Evolutionary conservation across 164 flowering plant genomes (phyloP).

Genomic region (Magnolia officinalis): DNA sequence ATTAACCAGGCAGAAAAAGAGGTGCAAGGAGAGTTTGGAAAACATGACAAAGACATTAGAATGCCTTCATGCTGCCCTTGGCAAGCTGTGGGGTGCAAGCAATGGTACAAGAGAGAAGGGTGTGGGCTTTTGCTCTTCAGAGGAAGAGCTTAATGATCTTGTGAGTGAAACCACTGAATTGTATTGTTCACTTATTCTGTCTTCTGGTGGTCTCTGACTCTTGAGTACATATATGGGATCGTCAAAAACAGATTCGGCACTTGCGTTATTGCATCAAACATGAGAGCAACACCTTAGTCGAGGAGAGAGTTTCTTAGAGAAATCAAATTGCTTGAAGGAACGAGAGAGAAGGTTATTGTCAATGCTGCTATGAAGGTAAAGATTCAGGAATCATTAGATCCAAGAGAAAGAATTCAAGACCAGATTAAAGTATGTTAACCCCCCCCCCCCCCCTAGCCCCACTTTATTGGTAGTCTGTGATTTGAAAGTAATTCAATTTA

Average conservation of each 20-base stretch:
- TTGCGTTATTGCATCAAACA: conserved; percentile 84
- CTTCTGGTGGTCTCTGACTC: neutral
- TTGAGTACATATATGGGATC: neutral
- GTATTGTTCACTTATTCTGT: neutral
- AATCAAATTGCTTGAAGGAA: conserved; percentile 79
- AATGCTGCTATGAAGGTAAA: conserved; percentile 69
- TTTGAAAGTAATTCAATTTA: neutral
- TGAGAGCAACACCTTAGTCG: conserved; percentile 79
- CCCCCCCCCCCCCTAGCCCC: neutral
- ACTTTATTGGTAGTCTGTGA: neutral
- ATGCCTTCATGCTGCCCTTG: conserved; percentile 71
- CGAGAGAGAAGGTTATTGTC: conserved; percentile 80
- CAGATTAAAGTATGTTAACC: conserved; percentile 84
- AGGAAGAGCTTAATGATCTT: conserved; percentile 74
- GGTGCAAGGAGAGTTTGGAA: conserved; percentile 35
- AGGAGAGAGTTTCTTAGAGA: conserved; percentile 89
- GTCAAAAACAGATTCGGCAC: conserved; percentile 54
- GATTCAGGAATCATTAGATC: conserved; percentile 71
- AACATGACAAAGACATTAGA: conserved; percentile 73
- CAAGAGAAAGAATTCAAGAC: conserved; percentile 67
- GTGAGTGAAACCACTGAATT: conserved; percentile 39
- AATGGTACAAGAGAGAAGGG: conserved; percentile 46
- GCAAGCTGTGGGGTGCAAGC: conserved; percentile 43
- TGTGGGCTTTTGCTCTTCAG: conserved; percentile 67
- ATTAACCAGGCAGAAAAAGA: conserved; percentile 46